Evolutionary conservation across 2,329 filamentous ascomycete genomes (phyloP).

Genomic region (Grosmannia penicillata): DNA sequence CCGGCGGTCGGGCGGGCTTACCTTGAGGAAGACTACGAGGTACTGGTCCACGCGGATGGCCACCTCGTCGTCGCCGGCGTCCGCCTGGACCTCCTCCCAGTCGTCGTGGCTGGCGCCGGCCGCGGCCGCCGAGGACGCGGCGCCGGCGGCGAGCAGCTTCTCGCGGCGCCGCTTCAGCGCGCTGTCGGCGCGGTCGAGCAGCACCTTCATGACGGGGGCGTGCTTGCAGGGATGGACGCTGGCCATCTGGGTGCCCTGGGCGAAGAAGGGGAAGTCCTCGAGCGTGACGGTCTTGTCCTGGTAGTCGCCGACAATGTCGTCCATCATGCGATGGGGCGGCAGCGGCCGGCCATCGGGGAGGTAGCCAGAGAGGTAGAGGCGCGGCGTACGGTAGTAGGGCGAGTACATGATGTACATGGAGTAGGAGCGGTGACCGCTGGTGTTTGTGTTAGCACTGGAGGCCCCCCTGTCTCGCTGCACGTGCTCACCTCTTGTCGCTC

Average conservation of each 20-base stretch:
- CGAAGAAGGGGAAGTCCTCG: constrained; percentile 93
- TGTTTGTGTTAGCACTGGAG: no score
- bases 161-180: constrained; percentile 78
- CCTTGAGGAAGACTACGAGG: constrained; percentile 75
- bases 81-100: constrained; percentile 51
- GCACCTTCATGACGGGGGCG: constrained; percentile 92
- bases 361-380: constrained; percentile 90
- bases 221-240: constrained; percentile 96
- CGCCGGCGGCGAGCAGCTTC: constrained; percentile 42
- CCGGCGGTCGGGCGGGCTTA: no score
- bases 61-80: constrained; percentile 55
- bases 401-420: constrained; percentile 98
- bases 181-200: constrained; percentile 88
- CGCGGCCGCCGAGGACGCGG: constrained; percentile 33
- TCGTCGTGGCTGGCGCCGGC: constrained; percentile 38
- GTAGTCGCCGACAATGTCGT: constrained; percentile 25
- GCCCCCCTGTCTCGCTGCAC: not conserved
- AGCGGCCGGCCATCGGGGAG: constrained; percentile 50
- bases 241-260: constrained; percentile 85
- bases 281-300: constrained; percentile 80
- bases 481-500: constrained; percentile 25
- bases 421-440: constrained; percentile 76
- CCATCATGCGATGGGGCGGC: constrained; percentile 21
- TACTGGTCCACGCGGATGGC: constrained; percentile 83
- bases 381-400: constrained; percentile 89